Base-by-base conservation (phyloP, 2,329 filamentous ascomycete species). In the Cordyceps farinosa region DNA sequence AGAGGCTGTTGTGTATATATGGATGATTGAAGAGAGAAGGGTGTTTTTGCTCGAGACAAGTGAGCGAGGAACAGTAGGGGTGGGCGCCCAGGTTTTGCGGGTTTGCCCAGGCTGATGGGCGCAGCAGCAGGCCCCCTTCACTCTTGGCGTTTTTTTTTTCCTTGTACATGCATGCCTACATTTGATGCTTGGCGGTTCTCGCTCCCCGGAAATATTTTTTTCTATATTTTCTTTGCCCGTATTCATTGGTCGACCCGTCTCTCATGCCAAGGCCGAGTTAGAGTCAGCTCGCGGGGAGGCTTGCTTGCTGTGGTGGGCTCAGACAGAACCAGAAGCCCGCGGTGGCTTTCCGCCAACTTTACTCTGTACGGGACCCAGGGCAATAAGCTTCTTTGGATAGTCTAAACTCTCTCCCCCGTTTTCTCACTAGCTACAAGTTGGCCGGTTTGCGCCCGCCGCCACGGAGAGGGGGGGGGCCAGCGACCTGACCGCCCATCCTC, bases 91-190 rank as follows among this genome's bases (percentile, higher is more conserved):
- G 51, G 22, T 62, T 55, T 62, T 62, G 50, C 59, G 51, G 59
- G 59, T 48, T 55, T 55, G 59, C 52, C 59, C 50, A 55, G 52
- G 59, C 59, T 55, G 51, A 62, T 61, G 36, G 51, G 51, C 58
- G 47, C 50, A 61, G 38, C 22, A 22, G 22, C 22, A 22, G 22
- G 22, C 51, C 59, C 57, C 59, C 42, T 62, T 44, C 9, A 30
- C 51, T 55, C 59, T 62, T 62, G 59, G 59, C 59, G 50, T 30
- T 59, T 40, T 59, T 48, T 32, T 22, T 36, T 3, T 30, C 32
- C 15, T 27, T 30, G 17, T 47, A 29, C 22, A 15, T 53, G 11
- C 30, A 10, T 53, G 17, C 50, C 47, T n/a, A 30, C 42, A 44
- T 22, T 22, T 22, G 22, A 15, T 17, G 44, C 47, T 48, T 52